Evolutionary conservation across 805 yeast species (phyloP), one percentile per base, ranked within the genome.

Genomic region (Yamadazyma kitorensis): DNA sequence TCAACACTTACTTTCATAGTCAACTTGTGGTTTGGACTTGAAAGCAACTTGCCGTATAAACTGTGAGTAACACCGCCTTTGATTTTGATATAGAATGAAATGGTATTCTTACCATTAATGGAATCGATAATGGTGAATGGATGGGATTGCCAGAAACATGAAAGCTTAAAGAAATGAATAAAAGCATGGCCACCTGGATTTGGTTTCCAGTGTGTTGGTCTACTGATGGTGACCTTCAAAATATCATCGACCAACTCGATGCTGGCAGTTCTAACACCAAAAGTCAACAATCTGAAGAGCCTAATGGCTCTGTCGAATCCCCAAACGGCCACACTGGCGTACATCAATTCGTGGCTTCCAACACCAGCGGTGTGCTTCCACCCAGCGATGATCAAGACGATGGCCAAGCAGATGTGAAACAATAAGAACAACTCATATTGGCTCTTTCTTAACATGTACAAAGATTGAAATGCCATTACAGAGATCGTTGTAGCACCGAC

Each of bases 1-100:
- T 57, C 61, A 13, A 56, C 43, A 3, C 57, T 54, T 6, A 57
- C 55, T 19, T 54, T 37, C 26, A 57, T 51, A n/a, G 29, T 15
- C 3, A 39, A 36, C 7, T 33, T 28, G 24, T 44, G 45, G 12
- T 49, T 57, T 1, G 62, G 57, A 21, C 36, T 28, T 10, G 26
- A 37, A 18, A 31, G 21, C 33, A 60, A 44, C 14, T 49, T 37
- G 32, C 49, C 45, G 36, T 39, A 47, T n/a, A 60, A 39, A 3
- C 49, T 43, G 35, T 57, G 54, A 2, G 82, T 74, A 39, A 74
- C 52, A 1, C 83, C 84, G 7, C 64, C 64, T 43, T 78, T 72
- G 6, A 71, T 71, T 36, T 61, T 62, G 27, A 53, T 47, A 48
- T 51, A 61, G 22, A 62, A 51, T 11, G 9, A 6, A 3, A 51